A percentile compares a stretch with the other conserved stretches of the same genome.
Conservation (phyloP, 257 asterid species). For the Ballota nigra region DNA sequence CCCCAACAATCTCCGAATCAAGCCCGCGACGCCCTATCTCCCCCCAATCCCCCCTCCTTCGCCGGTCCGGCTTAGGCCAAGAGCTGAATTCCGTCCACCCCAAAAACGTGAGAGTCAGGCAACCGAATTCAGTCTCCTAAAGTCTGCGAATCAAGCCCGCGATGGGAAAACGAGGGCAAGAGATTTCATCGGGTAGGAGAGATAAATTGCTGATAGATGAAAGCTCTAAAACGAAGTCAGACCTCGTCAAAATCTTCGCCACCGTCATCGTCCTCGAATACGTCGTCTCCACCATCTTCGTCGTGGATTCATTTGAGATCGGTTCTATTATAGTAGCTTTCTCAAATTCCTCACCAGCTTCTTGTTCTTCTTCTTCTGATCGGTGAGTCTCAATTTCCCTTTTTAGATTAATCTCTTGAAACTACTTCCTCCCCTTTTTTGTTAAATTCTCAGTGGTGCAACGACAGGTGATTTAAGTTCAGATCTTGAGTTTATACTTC, state of each 20-base stretch:
- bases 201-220: conserved; percentile 56
- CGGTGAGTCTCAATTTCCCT: conserved; percentile 59
- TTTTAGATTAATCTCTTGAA: conserved; percentile 23
- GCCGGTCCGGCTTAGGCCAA: too few relatives aligned
- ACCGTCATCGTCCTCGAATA: conserved; percentile 56
- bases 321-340: conserved; percentile 81
- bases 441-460: not conserved
- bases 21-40: too few relatives aligned
- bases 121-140: too few relatives aligned
- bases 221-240: conserved; percentile 85
- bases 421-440: conserved; percentile 21
- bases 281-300: conserved; percentile 63
- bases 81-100: too few relatives aligned
- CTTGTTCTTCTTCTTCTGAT: conserved; percentile 63
- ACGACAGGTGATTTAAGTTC: conserved; percentile 21
- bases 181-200: too few relatives aligned
- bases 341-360: conserved; percentile 69
- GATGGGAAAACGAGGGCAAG: too few relatives aligned
- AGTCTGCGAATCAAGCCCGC: too few relatives aligned
- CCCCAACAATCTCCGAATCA: too few relatives aligned
- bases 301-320: conserved; percentile 96
- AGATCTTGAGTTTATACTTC: conserved; percentile 41
- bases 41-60: too few relatives aligned
- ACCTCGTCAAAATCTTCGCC: conserved; percentile 85
- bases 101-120: too few relatives aligned